Evolutionary conservation across 148 eudicot species (phyloP), one percentile per base, ranked within the genome.

Genomic region (Chenopodium formosanum): DNA sequence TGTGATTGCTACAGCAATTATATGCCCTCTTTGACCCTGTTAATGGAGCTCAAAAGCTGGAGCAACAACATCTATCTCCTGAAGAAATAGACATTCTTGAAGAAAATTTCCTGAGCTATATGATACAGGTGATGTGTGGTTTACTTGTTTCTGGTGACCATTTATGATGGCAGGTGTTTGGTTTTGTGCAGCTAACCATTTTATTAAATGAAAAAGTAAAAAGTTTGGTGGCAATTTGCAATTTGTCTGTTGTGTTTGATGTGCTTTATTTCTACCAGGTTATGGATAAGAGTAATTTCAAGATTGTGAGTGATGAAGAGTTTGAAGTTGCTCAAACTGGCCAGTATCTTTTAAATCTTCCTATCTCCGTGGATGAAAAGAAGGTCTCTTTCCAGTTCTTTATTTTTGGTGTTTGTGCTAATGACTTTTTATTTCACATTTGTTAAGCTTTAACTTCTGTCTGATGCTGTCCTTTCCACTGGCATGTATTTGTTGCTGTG

Each of bases 211-310:
- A 58, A 66, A 19, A 10, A 1, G 20, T 73, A 67, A 20, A 64
- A 40, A n/a, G 27, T 1, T 37, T 6, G 62, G n/a, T 63, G 53
- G 14, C 34, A 40, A 11, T 52, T 44, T 32, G 13, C n/a, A 60
- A 37, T 23, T 58, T 68, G 27, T 63, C 73, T 40, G 31, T 40
- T 20, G 31, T 62, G 32, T 50, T 52, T 79, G 62, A 50, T 32
- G 25, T 37, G 20, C 37, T 58, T 3, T 25, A n/a, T 25, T 31
- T 32, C 52, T 65, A 37, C 73, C 85, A 95, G 99, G 88, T 95
- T 48, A 93, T 95, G 97, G 92, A 92, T 12, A 95, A 93, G 85
- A 95, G 99, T 86, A 93, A 95, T 85, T 95, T 95, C 84, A 95
- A 94, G 90, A 88, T 96, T 75, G 91, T 92, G 27, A 88, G 90